Evolutionary conservation across 73 alveolate genomes (phyloP), one percentile per base, ranked within the genome.

Genomic region (Diophrys appendiculata): DNA sequence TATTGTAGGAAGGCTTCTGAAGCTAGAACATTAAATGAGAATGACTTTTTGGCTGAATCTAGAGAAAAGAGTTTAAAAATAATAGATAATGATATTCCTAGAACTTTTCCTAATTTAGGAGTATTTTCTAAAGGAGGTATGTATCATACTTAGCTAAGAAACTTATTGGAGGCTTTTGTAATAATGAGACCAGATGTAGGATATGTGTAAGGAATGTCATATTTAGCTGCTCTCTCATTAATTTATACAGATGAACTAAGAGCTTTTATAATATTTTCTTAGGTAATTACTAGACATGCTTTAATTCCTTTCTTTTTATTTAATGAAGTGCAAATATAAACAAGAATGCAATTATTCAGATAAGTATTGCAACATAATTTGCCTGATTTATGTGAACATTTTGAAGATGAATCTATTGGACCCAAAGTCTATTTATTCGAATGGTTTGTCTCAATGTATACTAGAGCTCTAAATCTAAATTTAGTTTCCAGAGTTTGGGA

Each of bases 401-500:
- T 94, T 77, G 88, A 85, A 72, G 73, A 80, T 52, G 96, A 86
- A 60, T 93, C 91, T 69, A 89, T 95, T 29, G 71, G 86, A 65
- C 97, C 98, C 11, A 95, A 92, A 53, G 87, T 85, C 87, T 96
- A 87, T 84, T 90, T 94, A 18, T 86, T 89, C 67, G 99, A 96
- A 77, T 96, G 99, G 99, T 81, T 93, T 64, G 87, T 96, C 96
- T 93, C 99, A 56, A 75, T 96, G 43, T 96, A 82, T 71, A 94
- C 98, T 0, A 84, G 96, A 80, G 92, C 94, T 68, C 73, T 96
- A 27, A 84, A 75, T 28, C 29, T 93, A 32, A 93, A 91, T 55
- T 82, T 91, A 29, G 92, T 94, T 28, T 78, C 94, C 29, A 91
- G 97, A 88, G 93, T 95, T 5, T 95, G 99, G 99, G 99, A 95